A percentile compares a stretch with the other conserved stretches of the same genome.
These are phyloP conservation scores for Obelidium mucronatum DNA, from an alignment of 192 early-diverging fungal species.

Conservation along the genomic window DNA sequence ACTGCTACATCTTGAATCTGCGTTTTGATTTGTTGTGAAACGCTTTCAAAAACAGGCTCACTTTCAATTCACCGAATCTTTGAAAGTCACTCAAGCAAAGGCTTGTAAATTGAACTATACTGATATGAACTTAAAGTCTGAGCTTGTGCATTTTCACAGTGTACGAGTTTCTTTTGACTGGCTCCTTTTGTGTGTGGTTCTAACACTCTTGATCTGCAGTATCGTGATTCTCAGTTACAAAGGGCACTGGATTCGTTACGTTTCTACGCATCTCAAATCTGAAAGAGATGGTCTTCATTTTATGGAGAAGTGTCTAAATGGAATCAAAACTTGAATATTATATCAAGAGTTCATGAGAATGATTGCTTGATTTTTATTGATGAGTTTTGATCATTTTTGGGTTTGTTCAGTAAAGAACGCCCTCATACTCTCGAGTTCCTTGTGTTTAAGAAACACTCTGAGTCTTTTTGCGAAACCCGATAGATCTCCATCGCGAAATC, in stretches of 20 bases:
- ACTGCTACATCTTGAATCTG: background rate
- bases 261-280: constrained; percentile 5
- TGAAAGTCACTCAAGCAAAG: constrained; percentile 20
- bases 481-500: too few species aligned
- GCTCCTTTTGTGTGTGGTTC: too few species aligned
- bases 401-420: too few species aligned
- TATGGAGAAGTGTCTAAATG: too few species aligned
- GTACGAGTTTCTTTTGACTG: constrained; percentile 12
- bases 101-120: constrained; percentile 27
- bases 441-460: too few species aligned
- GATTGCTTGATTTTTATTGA: too few species aligned
- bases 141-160: constrained; percentile 28
- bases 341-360: too few species aligned
- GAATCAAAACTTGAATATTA: too few species aligned
- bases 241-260: constrained; percentile 10
- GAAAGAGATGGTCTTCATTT: constrained; percentile 1
- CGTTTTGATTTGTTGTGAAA: too few species aligned
- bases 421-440: too few species aligned
- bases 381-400: too few species aligned
- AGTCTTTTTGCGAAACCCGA: too few species aligned
- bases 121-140: constrained; percentile 5
- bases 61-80: constrained; percentile 22
- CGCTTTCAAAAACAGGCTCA: constrained; percentile 17
- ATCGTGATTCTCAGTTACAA: constrained; percentile 1
- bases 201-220: constrained; percentile 20